Percentiles rank a stretch among this genome's conserved stretches.
phyloP scores from a whole-genome alignment of 257 asterid genomes.

The Solanum habrochaites region DNA sequence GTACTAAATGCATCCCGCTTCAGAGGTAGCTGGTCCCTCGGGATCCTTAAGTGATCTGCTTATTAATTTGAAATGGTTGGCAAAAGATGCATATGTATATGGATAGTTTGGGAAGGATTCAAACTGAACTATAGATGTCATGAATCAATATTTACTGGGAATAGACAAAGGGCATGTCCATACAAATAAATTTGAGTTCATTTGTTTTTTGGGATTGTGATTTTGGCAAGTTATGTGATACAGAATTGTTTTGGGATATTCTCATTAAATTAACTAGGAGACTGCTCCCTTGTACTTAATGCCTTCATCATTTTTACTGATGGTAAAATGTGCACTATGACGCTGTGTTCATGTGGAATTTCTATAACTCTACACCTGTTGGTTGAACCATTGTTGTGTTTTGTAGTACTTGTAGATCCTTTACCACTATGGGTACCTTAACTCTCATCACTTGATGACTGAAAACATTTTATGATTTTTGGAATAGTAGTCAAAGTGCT shows the following conservation, averaged over 20 bases:
- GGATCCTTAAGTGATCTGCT: background rate
- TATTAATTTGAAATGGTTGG: background rate
- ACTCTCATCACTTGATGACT: background rate
- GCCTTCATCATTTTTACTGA: background rate
- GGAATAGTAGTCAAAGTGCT: background rate
- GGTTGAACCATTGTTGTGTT: background rate
- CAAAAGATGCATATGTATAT: background rate
- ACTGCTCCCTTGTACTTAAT: background rate
- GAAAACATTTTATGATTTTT: background rate
- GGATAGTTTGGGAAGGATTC: background rate
- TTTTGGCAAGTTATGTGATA: background rate
- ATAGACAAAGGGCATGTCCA: background rate
- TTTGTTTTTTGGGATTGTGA: background rate
- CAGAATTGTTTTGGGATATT: background rate
- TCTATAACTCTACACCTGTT: background rate
- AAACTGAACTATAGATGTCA: background rate
- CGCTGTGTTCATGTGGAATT: background rate
- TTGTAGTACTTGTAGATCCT: background rate
- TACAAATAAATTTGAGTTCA: background rate
- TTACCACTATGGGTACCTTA: background rate
- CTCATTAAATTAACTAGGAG: background rate
- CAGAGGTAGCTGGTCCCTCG: background rate
- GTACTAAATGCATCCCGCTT: background rate
- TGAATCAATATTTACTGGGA: background rate
- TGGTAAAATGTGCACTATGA: background rate